phyloP scores from a whole-genome alignment of 2,329 filamentous ascomycete genomes.

The Venturia carpophila region DNA sequence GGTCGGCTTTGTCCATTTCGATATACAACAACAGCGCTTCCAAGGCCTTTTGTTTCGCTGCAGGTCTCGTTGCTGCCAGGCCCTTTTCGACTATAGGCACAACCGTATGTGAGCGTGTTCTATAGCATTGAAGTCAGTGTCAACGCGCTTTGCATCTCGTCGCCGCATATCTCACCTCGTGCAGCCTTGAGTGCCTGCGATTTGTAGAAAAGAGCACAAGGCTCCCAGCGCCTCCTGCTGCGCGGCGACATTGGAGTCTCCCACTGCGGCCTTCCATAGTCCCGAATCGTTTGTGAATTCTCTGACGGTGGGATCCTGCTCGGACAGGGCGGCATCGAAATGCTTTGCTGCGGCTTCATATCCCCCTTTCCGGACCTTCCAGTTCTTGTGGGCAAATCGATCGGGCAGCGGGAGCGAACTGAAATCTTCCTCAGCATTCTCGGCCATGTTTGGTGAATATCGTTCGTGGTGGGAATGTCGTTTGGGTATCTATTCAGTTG shows the following conservation, averaged over 20 bases:
- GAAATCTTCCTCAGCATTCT: conserved; percentile 69
- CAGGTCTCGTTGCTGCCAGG: conserved; percentile 75
- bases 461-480: background rate
- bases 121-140: conserved; percentile 27
- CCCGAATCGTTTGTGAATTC: conserved; percentile 79
- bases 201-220: conserved; percentile 87
- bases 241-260: conserved; percentile 92
- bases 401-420: conserved; percentile 70
- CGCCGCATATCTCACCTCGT: conserved; percentile 45
- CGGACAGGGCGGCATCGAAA: conserved; percentile 77
- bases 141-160: background rate
- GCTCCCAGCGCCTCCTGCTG: conserved; percentile 87
- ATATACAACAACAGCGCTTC: conserved; percentile 84
- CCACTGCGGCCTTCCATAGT: conserved; percentile 86
- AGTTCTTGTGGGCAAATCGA: conserved; percentile 82
- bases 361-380: conserved; percentile 93
- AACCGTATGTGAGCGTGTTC: conserved; percentile 67
- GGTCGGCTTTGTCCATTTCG: conserved; percentile 77
- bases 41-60: conserved; percentile 70
- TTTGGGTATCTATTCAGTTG: background rate
- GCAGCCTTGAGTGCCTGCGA: conserved; percentile 71
- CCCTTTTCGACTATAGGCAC: conserved; percentile 84
- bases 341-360: conserved; percentile 88
- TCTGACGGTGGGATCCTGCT: conserved; percentile 75
- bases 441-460: conserved; percentile 55